A percentile compares a stretch with the other conserved stretches of the same genome.
phyloP scores from a whole-genome alignment of 2,329 filamentous ascomycete species.

The Clarireedia sp. region DNA sequence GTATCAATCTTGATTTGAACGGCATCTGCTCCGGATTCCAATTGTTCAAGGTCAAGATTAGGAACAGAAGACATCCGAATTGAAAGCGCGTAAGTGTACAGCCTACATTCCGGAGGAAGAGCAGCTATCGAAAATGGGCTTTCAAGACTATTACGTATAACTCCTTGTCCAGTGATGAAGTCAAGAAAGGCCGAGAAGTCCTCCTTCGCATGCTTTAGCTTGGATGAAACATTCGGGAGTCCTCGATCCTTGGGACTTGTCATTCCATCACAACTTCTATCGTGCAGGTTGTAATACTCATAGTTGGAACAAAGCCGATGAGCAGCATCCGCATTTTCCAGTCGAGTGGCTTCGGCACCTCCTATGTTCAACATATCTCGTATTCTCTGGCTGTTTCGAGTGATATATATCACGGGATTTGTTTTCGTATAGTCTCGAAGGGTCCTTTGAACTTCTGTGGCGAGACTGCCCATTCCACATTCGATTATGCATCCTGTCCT shows the following conservation, averaged over 20 bases:
- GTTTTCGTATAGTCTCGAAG: slow-evolving; percentile 54
- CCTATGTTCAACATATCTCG: slow-evolving; percentile 39
- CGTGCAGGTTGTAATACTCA: slow-evolving; percentile 54
- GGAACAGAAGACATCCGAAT: slow-evolving; percentile 52
- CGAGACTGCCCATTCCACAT: slow-evolving; percentile 53
- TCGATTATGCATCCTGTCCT: slow-evolving; percentile 58
- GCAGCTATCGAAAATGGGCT: slow-evolving; percentile 54
- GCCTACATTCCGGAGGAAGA: slow-evolving; percentile 48
- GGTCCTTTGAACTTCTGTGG: slow-evolving; percentile 37
- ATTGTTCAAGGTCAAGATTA: slow-evolving; percentile 41
- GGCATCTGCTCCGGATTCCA: slow-evolving; percentile 52
- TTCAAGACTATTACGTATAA: slow-evolving; percentile 45
- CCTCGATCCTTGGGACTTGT: slow-evolving; percentile 35
- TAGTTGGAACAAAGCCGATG: slow-evolving; percentile 50
- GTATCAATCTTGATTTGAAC: slow-evolving; percentile 53
- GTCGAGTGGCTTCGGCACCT: slow-evolving; percentile 34
- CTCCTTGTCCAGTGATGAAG: slow-evolving; percentile 45
- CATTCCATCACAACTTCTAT: slow-evolving; percentile 32
- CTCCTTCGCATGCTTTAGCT: slow-evolving; percentile 45
- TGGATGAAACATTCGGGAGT: slow-evolving; percentile 39
- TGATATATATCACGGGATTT: slow-evolving; percentile 64
- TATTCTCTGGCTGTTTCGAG: slow-evolving; percentile 57
- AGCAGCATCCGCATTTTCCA: slow-evolving; percentile 36
- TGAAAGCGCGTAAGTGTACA: slow-evolving; percentile 60
- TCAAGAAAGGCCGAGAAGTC: slow-evolving; percentile 54